Evolutionary conservation across 495 filamentous ascomycete species (phyloP).

Genomic region (Friedmanniomyces endolithicus): DNA sequence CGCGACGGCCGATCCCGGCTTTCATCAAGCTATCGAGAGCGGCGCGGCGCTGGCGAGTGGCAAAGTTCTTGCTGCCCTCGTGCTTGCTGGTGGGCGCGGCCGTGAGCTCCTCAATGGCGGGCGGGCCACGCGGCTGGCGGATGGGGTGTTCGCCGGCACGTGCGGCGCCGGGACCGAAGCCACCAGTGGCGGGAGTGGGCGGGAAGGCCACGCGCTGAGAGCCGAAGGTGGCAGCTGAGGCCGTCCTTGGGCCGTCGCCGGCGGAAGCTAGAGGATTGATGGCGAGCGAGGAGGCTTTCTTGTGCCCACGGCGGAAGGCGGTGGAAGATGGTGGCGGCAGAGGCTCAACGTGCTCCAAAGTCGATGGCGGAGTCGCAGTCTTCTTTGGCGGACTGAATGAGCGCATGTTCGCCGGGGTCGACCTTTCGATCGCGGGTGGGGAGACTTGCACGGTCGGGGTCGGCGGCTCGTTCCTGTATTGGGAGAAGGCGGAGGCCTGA

Average conservation of each 20-base stretch:
- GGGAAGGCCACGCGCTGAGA: constrained; percentile 40
- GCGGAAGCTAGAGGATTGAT: constrained; percentile 49
- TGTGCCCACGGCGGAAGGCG: constrained; percentile 83
- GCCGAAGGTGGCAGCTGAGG: constrained; percentile 36
- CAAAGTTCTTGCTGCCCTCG: constrained; percentile 98
- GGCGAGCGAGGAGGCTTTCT: constrained; percentile 73
- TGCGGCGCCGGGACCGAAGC: constrained; percentile 85
- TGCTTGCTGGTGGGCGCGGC: constrained; percentile 85
- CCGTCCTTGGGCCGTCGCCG: constrained; percentile 60
- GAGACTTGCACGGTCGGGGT: constrained; percentile 37
- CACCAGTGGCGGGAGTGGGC: constrained; percentile 66
- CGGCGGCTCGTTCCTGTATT: constrained; percentile 29
- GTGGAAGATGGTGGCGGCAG: constrained; percentile 70
- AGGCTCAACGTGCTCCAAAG: constrained; percentile 44
- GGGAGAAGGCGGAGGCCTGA: constrained; percentile 18
- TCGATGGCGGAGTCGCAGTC: constrained; percentile 43
- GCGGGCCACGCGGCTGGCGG: constrained; percentile 88
- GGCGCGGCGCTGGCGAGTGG: constrained; percentile 79
- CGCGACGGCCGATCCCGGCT: constrained; percentile 65
- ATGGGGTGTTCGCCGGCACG: constrained; percentile 89
- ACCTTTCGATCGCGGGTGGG: constrained; percentile 20
- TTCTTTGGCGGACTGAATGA: constrained; percentile 61
- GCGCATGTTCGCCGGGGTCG: constrained; percentile 38
- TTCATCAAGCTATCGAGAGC: constrained; percentile 85
- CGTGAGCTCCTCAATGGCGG: constrained; percentile 79